These are phyloP conservation scores for Pichia insulana DNA, from an alignment of 805 yeast genomes.

Conservation along the genomic window DNA sequence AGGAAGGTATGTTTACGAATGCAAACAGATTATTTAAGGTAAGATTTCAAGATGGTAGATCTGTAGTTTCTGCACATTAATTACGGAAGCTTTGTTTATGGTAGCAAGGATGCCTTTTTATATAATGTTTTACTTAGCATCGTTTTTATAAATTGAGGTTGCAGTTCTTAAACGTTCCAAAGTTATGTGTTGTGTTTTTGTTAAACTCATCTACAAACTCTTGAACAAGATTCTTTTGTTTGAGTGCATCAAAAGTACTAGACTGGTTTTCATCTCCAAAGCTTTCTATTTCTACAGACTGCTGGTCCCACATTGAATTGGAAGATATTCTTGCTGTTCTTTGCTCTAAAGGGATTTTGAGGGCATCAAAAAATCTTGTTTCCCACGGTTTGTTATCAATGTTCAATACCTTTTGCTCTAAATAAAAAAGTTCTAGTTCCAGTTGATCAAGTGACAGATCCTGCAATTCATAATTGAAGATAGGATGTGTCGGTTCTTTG, in stretches of 20 bases:
- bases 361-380: background rate
- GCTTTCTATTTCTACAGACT: too few relatives aligned
- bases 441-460: background rate
- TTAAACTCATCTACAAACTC: background rate
- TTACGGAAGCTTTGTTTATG: too few relatives aligned
- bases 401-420: background rate
- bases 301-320: too few relatives aligned
- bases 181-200: background rate
- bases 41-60: conserved; percentile 92
- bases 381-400: background rate
- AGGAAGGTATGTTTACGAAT: conserved; percentile 97
- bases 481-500: background rate
- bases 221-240: background rate
- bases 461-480: background rate
- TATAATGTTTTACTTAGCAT: too few relatives aligned
- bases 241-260: background rate
- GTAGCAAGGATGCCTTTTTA: too few relatives aligned
- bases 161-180: too few relatives aligned
- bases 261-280: background rate
- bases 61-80: conserved; percentile 70
- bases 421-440: background rate
- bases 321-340: background rate
- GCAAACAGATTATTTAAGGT: conserved; percentile 93
- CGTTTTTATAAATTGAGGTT: background rate
- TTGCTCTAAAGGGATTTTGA: background rate